Evolutionary conservation across 2,329 filamentous ascomycete genomes (phyloP), one percentile per base, ranked within the genome.

Genomic region (Claviceps citrina): DNA sequence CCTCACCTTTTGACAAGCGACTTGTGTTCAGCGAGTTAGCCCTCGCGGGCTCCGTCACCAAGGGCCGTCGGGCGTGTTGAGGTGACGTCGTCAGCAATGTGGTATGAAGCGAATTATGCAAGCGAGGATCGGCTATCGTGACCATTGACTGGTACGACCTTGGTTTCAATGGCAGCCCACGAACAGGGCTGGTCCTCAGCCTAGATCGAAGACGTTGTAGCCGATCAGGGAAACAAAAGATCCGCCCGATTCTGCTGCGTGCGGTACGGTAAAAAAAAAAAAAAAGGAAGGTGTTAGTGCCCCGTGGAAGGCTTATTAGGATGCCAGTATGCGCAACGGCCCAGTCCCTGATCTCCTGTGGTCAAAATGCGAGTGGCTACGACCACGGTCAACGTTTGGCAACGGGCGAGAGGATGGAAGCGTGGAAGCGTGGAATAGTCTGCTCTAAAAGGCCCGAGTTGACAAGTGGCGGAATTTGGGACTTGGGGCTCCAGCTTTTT

Each of bases 1-100:
- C 73, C 67, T 72, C 68, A 62, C 61, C 70, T 66, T 72, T 71
- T 56, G 73, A 66, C 57, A 71, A 70, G 62, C 73, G 64, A 68
- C 72, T 73, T 66, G 65, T 67, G 58, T 39, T 62, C 56, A 54
- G 25, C 22, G n/a, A 59, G 57, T 61, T 62, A 62, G 67, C 70
- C 70, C 68, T 67, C 60, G 56, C 60, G 67, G 70, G 68, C 68
- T 67, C 61, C 58, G 56, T 59, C 57, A 58, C 56, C 42, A 47
- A 51, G 49, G 37, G 25, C 20, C 49, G 52, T 24, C 31, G 36
- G 30, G 26, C 7, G 33, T 25, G 32, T 25, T 33, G 25, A 28
- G 30, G 31, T 16, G 19, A 36, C 19, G 39, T 39, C 19, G 42
- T 37, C 12, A 10, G 18, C 33, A 38, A 28, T 16, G 22, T 24